phyloP scores from a whole-genome alignment of 2,329 filamentous ascomycete genomes.

The Beauveria bassiana region DNA sequence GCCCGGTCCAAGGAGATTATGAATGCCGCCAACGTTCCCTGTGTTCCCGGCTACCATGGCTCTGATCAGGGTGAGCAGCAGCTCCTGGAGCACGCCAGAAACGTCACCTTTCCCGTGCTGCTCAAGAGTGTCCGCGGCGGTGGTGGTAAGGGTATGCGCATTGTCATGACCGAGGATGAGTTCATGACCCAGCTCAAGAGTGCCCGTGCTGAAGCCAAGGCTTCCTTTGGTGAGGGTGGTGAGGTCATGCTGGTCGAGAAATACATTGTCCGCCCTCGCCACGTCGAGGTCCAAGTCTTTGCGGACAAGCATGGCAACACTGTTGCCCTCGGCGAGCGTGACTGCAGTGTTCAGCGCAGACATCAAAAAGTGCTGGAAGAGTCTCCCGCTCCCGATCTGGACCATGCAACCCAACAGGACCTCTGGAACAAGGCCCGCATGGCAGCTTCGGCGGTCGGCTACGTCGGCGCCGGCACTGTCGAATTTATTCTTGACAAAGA shows the following conservation, averaged over 20 bases:
- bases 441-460: slow-evolving; percentile 67
- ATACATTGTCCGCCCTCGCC: slow-evolving; percentile 70
- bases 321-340: slow-evolving; percentile 77
- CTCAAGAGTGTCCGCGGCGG: slow-evolving; percentile 76
- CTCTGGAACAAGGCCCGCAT: slow-evolving; percentile 60
- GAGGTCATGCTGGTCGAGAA: slow-evolving; percentile 79
- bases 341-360: slow-evolving; percentile 78
- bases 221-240: slow-evolving; percentile 72
- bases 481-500: slow-evolving; percentile 87
- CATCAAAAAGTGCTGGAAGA: slow-evolving; percentile 93
- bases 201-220: slow-evolving; percentile 66
- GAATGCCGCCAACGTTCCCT: slow-evolving; percentile 88
- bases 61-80: slow-evolving; percentile 62
- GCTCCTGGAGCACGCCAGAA: slow-evolving; percentile 60
- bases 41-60: slow-evolving; percentile 94
- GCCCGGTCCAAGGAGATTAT: slow-evolving; percentile 93
- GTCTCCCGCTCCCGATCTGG: slow-evolving; percentile 66
- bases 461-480: slow-evolving; percentile 82
- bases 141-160: slow-evolving; percentile 79
- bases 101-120: slow-evolving; percentile 62
- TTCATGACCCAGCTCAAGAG: slow-evolving; percentile 63
- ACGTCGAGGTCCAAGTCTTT: slow-evolving; percentile 88
- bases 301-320: slow-evolving; percentile 73
- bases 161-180: slow-evolving; percentile 60
- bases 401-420: slow-evolving; percentile 49